Evolutionary conservation across 2,329 filamentous ascomycete genomes (phyloP), one percentile per base, ranked within the genome.

Genomic region (Fusarium cyanostomum): DNA sequence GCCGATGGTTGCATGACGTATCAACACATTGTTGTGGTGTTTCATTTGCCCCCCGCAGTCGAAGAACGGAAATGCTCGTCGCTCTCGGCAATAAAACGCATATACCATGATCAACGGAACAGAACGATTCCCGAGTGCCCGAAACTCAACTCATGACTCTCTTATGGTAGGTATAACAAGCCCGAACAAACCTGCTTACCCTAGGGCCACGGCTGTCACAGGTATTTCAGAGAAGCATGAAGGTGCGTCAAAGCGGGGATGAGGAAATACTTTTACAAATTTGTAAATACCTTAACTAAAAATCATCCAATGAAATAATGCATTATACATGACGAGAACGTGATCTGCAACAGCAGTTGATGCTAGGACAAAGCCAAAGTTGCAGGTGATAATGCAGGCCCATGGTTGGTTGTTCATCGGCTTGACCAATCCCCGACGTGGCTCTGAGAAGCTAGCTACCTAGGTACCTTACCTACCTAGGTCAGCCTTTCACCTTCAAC

Each of bases 401-500:
- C 28, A 41, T 71, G 63, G 71, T 71, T 71, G 69, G 69, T 30
- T 28, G 21, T 4, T 9, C 38, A 9, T n/a, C 13, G 13, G 16
- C 9, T 10, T 21, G 13, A 16, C 53, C 53, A 63, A 67, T 55
- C 43, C 46, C 16, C 52, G 39, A 33, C 43, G 42, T 46, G 55
- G 37, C 43, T 59, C 39, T 28, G 9, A 28, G 31, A 39, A 64
- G 51, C 60, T 45, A 64, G 51, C 60, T 45, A 65, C 60, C 43
- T 26, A 21, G 49, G 28, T 46, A 69, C 53, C 55, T 65, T 52
- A 50, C 58, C 57, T 45, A 65, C 65, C 57, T 50, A 59, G 66
- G 60, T 70, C 65, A 70, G 67, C 67, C 66, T 71, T 64, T 66
- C 64, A 62, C 57, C 67, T 44, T 58, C 64, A 59, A 33, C 57